A percentile compares a stretch with the other conserved stretches of the same genome.
Conservation (phyloP, 352 stramenopile species). For the Globisporangium splendens region DNA sequence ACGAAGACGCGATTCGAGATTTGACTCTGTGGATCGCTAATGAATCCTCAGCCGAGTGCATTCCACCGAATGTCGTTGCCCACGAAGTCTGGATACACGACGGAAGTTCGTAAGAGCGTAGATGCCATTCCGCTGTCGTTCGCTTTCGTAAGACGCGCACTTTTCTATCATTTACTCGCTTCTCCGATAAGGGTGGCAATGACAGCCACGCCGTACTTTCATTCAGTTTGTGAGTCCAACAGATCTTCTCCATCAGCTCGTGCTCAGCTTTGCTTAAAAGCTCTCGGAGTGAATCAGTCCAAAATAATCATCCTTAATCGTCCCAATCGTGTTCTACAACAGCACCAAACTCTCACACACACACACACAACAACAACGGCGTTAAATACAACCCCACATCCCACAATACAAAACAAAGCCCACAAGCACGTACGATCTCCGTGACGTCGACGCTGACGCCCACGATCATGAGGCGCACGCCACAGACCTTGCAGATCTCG, state of each 20-base stretch:
- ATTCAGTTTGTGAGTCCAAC: too few species aligned
- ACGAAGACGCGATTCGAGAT: background rate
- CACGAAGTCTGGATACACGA: background rate
- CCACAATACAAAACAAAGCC: constrained; percentile 14
- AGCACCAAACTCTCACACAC: too few species aligned
- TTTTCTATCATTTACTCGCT: too few species aligned
- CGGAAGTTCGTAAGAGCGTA: background rate
- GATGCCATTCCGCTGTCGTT: too few species aligned
- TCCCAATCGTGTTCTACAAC: constrained; percentile 92
- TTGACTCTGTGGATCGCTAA: background rate
- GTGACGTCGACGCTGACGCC: constrained; percentile 96
- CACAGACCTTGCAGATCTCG: constrained; percentile 94
- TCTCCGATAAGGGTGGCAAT: too few species aligned
- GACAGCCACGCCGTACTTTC: too few species aligned
- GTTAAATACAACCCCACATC: too few species aligned
- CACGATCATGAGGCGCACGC: constrained; percentile 96
- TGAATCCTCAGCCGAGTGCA: background rate
- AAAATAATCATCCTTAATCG: constrained; percentile 98
- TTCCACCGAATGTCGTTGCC: background rate
- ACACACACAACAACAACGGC: too few species aligned
- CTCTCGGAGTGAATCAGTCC: constrained; percentile 91
- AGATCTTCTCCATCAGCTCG: too few species aligned
- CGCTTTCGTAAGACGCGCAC: background rate
- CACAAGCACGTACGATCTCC: constrained; percentile 79
- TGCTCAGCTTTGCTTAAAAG: constrained; percentile 24